Base-by-base conservation (phyloP, 148 eudicot species). In the Drosera capensis region DNA sequence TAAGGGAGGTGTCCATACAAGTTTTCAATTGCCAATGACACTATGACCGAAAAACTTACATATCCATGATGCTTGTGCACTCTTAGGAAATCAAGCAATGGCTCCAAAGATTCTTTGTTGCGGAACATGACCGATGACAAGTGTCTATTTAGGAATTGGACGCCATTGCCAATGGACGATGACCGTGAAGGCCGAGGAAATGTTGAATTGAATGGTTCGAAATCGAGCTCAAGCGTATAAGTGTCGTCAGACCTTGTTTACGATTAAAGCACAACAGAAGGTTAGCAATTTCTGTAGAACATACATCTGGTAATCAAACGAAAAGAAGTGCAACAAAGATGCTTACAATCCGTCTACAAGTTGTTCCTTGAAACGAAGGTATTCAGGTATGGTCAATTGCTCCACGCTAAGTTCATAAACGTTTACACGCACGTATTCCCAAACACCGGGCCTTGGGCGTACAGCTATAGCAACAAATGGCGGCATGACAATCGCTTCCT, bases 401-500 rank as follows among this genome's bases (percentile, higher is more conserved):
- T 92, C 99, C 42, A 92, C 94, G 45, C 73, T 78, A 20, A 92
- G 87, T 55, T 92, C 94, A 49, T 72, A 35, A 5, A 74, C 85
- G 60, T 92, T 85, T 30, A 92, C 88, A 14, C 99, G 95, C 2
- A 81, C 88, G 54, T 60, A 78, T 55, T 85, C 99, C 99, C 99
- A 92, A 46, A 92, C 94, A 54, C 99, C 99, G 37, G 99, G 99
- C 61, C 99, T 74, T 2, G 95, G 99, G 37, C 95, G 95, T 39
- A 85, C 38, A 30, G 95, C 99, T 49, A 92, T 67, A 37, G 94
- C 95, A 43, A 92, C 95, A 64, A 81, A 85, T 5, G 99, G 99
- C 42, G 99, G 99, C 30, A 81, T 57, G 55, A 92, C 71, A 38
- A 92, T 92, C 43, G 95, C 95, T 74, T 92, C 95, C 99, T 92